Evolutionary conservation across 768 basidiomycete genomes (phyloP), one percentile per base, ranked within the genome.

Genomic region (Mycena olivaceomarginata): DNA sequence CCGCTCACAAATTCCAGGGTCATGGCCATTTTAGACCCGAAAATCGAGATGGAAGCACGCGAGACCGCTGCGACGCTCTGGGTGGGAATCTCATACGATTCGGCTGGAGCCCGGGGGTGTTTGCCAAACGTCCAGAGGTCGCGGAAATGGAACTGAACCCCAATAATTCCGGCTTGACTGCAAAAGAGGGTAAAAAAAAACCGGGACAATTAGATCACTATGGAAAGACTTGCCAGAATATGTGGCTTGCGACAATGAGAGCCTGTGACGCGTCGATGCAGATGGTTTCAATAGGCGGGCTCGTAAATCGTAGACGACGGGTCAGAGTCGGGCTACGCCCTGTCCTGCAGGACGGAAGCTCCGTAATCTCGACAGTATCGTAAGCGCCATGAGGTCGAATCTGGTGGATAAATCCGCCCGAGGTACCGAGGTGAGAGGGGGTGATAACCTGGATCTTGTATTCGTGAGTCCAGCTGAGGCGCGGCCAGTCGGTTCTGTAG

Each of bases 91-190:
- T 90, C 89, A 75, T 88, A 90, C 46, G 84, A 84, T 45, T 87
- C 81, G 13, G 84, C 82, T 51, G 81, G 82, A 40, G 91, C 89
- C 66, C 83, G 85, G 41, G 89, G 85, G 80, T 93, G 92, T 79
- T 91, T 91, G 71, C 87, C 89, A 74, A 91, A 91, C n/a, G 86
- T 86, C 86, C 89, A 90, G 67, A 93, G 82, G 81, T 92, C 86
- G 74, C 91, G 89, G 73, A 93, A 87, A 77, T 91, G 91, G 77
- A 93, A 81, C 59, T 88, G 87, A 13, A 91, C 81, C 31, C 85
- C 85, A 64, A 88, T 83, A 40, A 86, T 84, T 39, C 88, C 89
- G 76, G 85, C 86, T 76, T 88, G 84, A 53, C 85, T 84, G 37
- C n/a, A 57, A 63, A 37, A 40, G 41, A 0, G 46, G 53, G 37